Percentiles rank a stretch among this genome's conserved stretches.
Conservation (phyloP, 2,329 filamentous ascomycete species). For the Sporothrix phasma region DNA sequence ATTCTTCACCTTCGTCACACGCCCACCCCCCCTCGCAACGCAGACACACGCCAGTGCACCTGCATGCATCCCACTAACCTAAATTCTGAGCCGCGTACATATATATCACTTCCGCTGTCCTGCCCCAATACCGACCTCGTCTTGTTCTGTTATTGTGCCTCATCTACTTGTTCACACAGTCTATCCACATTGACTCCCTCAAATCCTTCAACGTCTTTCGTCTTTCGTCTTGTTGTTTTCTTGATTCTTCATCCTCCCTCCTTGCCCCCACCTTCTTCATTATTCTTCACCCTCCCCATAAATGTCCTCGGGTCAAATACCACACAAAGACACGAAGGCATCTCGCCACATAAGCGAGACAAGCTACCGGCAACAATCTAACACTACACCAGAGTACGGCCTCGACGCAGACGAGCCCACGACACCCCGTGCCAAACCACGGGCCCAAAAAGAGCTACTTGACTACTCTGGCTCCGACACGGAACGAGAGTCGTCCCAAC, state of each 20-base stretch:
- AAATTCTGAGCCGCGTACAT: constrained; percentile 10
- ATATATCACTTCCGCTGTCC: constrained; percentile 8
- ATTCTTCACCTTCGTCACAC: constrained; percentile 1
- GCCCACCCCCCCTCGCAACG: neutral
- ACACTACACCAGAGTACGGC: neutral
- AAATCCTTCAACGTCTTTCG: neutral
- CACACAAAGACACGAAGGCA: constrained; percentile 5
- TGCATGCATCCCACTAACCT: constrained; percentile 13
- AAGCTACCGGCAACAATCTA: neutral
- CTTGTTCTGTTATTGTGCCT: constrained; percentile 1
- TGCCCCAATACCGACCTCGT: neutral
- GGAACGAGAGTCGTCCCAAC: constrained; percentile 15
- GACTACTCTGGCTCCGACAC: constrained; percentile 26
- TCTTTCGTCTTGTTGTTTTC: neutral
- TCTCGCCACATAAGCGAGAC: neutral
- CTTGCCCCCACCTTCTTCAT: neutral
- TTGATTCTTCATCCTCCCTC: neutral
- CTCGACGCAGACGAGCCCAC: neutral
- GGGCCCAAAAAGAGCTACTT: neutral
- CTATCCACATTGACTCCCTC: neutral
- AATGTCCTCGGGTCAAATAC: constrained; percentile 18
- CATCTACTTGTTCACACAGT: neutral
- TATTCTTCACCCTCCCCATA: neutral
- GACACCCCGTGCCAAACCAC: constrained; percentile 5
- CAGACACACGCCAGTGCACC: constrained; percentile 7